These are phyloP conservation scores for Inga laurina DNA, from an alignment of 306 rosid genomes.

Conservation along the genomic window DNA sequence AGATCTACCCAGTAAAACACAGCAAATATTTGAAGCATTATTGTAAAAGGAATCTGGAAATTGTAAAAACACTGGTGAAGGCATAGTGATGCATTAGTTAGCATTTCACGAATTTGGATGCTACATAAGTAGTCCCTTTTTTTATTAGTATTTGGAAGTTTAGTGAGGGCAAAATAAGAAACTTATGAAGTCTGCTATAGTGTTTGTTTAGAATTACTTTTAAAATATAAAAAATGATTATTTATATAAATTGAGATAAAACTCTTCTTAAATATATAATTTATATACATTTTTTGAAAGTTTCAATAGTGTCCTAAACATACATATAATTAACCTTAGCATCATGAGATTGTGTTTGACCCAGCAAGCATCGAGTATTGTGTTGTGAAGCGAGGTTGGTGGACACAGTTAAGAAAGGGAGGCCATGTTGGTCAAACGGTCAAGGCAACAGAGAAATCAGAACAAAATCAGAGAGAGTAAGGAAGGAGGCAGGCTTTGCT, in stretches of 20 bases:
- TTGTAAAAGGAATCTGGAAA: not conserved
- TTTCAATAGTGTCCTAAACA: no score
- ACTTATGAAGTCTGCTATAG: not conserved
- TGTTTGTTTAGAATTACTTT: no score
- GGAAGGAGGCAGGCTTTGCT: not conserved
- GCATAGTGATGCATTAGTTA: not conserved
- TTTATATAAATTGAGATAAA: no score
- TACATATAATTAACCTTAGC: no score
- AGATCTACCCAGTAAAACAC: not conserved
- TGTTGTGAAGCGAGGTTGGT: not conserved
- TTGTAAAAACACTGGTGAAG: not conserved
- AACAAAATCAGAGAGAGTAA: no score
- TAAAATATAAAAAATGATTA: no score
- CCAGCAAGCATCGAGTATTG: no score
- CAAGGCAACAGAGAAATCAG: not conserved
- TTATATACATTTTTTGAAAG: no score
- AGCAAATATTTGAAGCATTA: not conserved
- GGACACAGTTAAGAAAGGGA: not conserved
- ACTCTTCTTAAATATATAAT: rapidly evolving
- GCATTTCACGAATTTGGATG: not conserved
- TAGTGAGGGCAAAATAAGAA: not conserved
- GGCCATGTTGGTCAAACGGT: no score
- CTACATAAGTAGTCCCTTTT: not conserved
- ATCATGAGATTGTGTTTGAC: not conserved
- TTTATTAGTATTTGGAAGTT: no score